Evolutionary conservation across 345 rosid species (phyloP).

Genomic region (Pelargonium nanum): DNA sequence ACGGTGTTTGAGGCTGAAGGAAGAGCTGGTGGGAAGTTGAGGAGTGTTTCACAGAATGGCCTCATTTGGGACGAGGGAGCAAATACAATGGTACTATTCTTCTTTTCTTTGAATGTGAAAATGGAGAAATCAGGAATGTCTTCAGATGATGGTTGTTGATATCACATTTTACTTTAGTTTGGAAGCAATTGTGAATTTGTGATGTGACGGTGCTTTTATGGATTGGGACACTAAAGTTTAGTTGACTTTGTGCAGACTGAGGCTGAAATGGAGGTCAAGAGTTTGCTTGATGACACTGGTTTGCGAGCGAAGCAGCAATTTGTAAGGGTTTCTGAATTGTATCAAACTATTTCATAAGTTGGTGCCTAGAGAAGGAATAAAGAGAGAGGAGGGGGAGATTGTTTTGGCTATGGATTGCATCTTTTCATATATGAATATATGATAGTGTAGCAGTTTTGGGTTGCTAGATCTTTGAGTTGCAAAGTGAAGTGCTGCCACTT

Average conservation of each 20-base stretch:
- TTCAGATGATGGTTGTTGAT: too few species aligned
- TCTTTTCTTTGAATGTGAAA: background rate
- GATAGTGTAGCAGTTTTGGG: constrained; percentile 1
- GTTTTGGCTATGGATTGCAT: background rate
- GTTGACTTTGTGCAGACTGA: constrained; percentile 46
- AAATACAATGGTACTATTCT: constrained; percentile 60
- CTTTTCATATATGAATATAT: background rate
- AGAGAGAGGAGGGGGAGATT: background rate
- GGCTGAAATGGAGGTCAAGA: constrained; percentile 64
- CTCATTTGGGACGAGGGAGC: constrained; percentile 95
- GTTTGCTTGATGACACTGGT: constrained; percentile 66
- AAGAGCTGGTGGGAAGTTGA: constrained; percentile 77
- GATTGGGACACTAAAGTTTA: background rate
- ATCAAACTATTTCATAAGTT: too few species aligned
- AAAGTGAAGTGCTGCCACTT: background rate
- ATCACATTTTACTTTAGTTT: too few species aligned
- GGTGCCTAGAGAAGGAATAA: too few species aligned
- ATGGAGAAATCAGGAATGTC: too few species aligned
- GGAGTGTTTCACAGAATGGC: constrained; percentile 47
- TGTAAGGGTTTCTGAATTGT: constrained; percentile 36
- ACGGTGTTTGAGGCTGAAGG: constrained; percentile 79
- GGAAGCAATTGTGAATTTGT: too few species aligned
- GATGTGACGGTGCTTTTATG: too few species aligned
- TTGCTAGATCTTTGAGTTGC: background rate
- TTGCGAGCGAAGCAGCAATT: constrained; percentile 73